These are phyloP conservation scores for Mortierella claussenii DNA, from an alignment of 192 early-diverging fungal genomes.

Conservation along the genomic window DNA sequence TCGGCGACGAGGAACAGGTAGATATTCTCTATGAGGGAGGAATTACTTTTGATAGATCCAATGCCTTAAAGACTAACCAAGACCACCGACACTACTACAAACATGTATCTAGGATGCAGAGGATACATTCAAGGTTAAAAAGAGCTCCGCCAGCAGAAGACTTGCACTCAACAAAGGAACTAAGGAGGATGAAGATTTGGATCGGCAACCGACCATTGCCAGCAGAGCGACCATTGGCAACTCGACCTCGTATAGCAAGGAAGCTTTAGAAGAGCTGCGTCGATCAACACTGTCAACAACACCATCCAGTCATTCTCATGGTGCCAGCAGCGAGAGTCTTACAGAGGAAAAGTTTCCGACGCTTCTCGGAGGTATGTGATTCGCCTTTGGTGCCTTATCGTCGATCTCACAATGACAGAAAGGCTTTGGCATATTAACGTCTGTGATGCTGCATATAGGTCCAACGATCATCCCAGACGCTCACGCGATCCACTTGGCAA, in stretches of 20 bases:
- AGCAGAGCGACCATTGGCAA: slow-evolving; percentile 37
- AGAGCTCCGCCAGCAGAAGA: slow-evolving; percentile 54
- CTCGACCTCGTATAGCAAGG: slow-evolving; percentile 46
- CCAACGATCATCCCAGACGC: slow-evolving; percentile 60
- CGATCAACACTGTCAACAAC: slow-evolving; percentile 48
- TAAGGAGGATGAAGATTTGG: slow-evolving; percentile 16
- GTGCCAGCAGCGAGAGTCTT: slow-evolving; percentile 28
- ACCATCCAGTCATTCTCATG: slow-evolving; percentile 20
- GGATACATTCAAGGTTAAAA: slow-evolving; percentile 59
- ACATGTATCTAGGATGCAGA: slow-evolving; percentile 40
- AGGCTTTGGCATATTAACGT: too few relatives aligned
- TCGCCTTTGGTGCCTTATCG: too few relatives aligned
- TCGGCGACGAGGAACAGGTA: slow-evolving; percentile 48
- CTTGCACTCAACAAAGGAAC: slow-evolving; percentile 24
- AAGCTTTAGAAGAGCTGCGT: slow-evolving; percentile 48
- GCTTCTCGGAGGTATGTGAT: slow-evolving; percentile 37
- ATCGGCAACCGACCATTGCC: slow-evolving; percentile 14
- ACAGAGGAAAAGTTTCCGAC: slow-evolving; percentile 60
- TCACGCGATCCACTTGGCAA: slow-evolving; percentile 62
- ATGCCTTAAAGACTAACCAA: not conserved
- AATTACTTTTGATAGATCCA: not conserved
- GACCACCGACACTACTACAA: not conserved
- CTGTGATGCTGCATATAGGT: too few relatives aligned
- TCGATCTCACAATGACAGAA: too few relatives aligned
- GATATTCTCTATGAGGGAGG: not conserved